Conservation (phyloP, 2,329 filamentous ascomycete genomes). For the Sporothrix brasiliensis region DNA sequence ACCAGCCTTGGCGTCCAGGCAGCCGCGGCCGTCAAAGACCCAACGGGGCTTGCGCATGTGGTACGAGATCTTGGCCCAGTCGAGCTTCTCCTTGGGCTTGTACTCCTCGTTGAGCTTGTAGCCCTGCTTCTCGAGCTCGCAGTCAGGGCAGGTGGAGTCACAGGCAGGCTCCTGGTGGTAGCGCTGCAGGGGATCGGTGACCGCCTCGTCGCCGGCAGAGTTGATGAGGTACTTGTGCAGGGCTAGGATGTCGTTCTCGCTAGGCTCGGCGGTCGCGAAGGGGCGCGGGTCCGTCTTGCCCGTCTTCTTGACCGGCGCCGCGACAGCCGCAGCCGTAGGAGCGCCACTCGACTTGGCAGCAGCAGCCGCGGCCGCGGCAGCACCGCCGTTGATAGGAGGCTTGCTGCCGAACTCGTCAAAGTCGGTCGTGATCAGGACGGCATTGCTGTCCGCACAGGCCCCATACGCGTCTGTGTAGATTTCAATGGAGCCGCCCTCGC, state of each 20-base stretch:
- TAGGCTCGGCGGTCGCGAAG: slow-evolving; percentile 45
- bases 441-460: slow-evolving; percentile 54
- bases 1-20: slow-evolving; percentile 55
- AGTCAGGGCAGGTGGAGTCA: slow-evolving; percentile 54
- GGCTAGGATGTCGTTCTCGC: slow-evolving; percentile 52
- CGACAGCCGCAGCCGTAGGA: neutral
- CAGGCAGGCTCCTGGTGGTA: slow-evolving; percentile 53
- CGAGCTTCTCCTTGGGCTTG: slow-evolving; percentile 52
- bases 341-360: slow-evolving; percentile 36
- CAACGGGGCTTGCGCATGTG: slow-evolving; percentile 58
- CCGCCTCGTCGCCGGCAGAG: slow-evolving; percentile 38
- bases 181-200: slow-evolving; percentile 51
- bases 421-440: slow-evolving; percentile 59
- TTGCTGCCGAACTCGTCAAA: slow-evolving; percentile 57
- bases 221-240: slow-evolving; percentile 53
- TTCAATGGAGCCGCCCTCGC: slow-evolving; percentile 50
- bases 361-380: slow-evolving; percentile 33
- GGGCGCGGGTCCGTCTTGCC: slow-evolving; percentile 53
- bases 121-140: slow-evolving; percentile 42
- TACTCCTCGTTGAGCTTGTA: slow-evolving; percentile 44
- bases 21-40: slow-evolving; percentile 61
- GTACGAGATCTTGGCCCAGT: slow-evolving; percentile 56
- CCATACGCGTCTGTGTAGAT: slow-evolving; percentile 55
- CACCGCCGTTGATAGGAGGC: slow-evolving; percentile 36
- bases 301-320: slow-evolving; percentile 36